phyloP scores from a whole-genome alignment of 371 early-diverging fungal genomes.

The Hamiltosporidium tvaerminnensis region DNA sequence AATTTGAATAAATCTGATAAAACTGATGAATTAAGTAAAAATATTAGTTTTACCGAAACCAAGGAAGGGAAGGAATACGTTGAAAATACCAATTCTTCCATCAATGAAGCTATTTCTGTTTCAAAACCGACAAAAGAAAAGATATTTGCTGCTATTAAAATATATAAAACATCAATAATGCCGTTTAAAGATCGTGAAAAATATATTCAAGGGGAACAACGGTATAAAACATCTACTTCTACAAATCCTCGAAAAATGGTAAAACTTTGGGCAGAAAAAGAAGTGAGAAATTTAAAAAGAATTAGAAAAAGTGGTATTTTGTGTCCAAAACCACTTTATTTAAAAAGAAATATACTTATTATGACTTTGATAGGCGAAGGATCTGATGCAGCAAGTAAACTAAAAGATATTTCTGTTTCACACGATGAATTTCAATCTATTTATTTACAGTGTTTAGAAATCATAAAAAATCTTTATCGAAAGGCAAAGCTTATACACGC shows the following conservation, averaged over 20 bases:
- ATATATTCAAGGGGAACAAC: constrained; percentile 84
- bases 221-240: constrained; percentile 82
- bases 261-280: constrained; percentile 98
- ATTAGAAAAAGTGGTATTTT: constrained; percentile 72
- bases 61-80: neutral
- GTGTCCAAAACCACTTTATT: constrained; percentile 74
- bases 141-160: constrained; percentile 75
- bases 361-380: constrained; percentile 79
- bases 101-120: neutral
- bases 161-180: constrained; percentile 94
- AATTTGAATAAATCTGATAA: constrained; percentile 6
- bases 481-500: constrained; percentile 86
- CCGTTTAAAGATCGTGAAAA: constrained; percentile 91
- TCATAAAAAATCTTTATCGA: constrained; percentile 78
- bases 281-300: constrained; percentile 88
- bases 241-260: constrained; percentile 96
- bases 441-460: constrained; percentile 68
- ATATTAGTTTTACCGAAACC: too few species aligned
- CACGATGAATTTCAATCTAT: constrained; percentile 55
- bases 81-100: neutral
- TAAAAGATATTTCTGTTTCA: neutral
- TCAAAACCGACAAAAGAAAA: constrained; percentile 55
- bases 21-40: constrained; percentile 2
- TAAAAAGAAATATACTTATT: constrained; percentile 82
- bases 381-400: neutral